phyloP scores from a whole-genome alignment of 2,329 filamentous ascomycete genomes.

The Fonsecaea erecta region DNA sequence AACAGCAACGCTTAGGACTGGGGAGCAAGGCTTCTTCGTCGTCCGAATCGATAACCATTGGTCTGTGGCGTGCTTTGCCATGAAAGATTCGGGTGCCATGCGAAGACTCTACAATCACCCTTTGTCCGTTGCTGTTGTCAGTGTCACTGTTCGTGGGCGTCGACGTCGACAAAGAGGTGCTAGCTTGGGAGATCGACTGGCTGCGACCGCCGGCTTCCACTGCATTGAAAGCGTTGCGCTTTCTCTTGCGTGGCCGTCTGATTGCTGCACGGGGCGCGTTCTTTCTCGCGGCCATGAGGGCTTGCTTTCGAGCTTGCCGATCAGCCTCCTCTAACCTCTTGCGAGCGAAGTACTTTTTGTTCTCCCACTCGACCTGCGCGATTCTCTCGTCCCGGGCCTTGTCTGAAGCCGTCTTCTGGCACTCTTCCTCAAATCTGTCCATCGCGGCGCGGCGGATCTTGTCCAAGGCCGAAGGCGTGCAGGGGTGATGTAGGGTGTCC shows the following conservation, averaged over 20 bases:
- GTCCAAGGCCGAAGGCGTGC: background rate
- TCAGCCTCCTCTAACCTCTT: background rate
- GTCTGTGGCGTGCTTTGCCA: background rate
- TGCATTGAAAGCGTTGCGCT: background rate
- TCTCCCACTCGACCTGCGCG: background rate
- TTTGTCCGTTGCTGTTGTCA: background rate
- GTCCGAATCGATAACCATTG: slow-evolving; percentile 12
- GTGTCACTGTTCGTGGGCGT: background rate
- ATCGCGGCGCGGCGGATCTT: background rate
- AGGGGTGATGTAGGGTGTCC: background rate
- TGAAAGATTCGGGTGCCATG: background rate
- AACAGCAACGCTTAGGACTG: too few species aligned
- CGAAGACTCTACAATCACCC: background rate
- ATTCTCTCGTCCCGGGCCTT: background rate
- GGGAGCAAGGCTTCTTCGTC: too few species aligned
- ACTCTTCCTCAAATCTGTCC: background rate
- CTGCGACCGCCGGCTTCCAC: background rate
- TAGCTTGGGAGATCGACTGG: background rate
- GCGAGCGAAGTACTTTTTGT: background rate
- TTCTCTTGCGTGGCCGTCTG: background rate
- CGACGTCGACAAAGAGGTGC: background rate
- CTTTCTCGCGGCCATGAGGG: background rate
- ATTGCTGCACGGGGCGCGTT: background rate
- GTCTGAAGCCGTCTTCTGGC: background rate
- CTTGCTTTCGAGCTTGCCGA: background rate